phyloP scores from a whole-genome alignment of 805 yeast genomes.

The Candida takata region DNA sequence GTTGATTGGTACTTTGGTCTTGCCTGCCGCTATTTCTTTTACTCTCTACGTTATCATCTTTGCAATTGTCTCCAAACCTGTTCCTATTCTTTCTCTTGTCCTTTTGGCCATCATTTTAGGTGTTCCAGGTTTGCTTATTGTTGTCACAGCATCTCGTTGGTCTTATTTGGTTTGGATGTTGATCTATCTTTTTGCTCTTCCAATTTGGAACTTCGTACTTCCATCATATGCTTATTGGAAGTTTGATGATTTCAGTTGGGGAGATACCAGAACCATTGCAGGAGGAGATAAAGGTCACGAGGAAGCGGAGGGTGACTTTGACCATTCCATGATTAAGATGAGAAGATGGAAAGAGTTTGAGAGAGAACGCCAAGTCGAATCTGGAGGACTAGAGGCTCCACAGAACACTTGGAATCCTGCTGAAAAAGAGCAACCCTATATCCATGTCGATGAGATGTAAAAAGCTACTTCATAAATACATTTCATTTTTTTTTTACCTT shows the following conservation, averaged over 20 bases:
- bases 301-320: slow-evolving; percentile 74
- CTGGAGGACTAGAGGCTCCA: slow-evolving; percentile 16
- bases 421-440: slow-evolving; percentile 10
- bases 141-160: slow-evolving; percentile 70
- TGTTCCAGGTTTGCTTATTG: slow-evolving; percentile 74
- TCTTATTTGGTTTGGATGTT: slow-evolving; percentile 74
- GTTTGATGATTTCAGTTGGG: slow-evolving; percentile 95
- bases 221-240: slow-evolving; percentile 91
- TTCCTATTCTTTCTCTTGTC: slow-evolving; percentile 70
- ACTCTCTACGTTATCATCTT: slow-evolving; percentile 71
- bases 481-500: neutral
- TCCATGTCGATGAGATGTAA: slow-evolving; percentile 9
- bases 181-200: slow-evolving; percentile 71
- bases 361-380: slow-evolving; percentile 37
- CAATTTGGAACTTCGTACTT: slow-evolving; percentile 88
- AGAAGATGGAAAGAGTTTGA: slow-evolving; percentile 94
- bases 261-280: slow-evolving; percentile 79
- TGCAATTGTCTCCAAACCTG: slow-evolving; percentile 66
- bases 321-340: slow-evolving; percentile 84
- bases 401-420: slow-evolving; percentile 24
- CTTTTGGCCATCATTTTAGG: slow-evolving; percentile 78
- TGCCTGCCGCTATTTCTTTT: slow-evolving; percentile 82
- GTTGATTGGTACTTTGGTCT: slow-evolving; percentile 76
- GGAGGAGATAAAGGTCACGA: slow-evolving; percentile 68
- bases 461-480: no score